Evolutionary conservation across 2,329 filamentous ascomycete species (phyloP).

Genomic region (Metarhizium anisopliae): DNA sequence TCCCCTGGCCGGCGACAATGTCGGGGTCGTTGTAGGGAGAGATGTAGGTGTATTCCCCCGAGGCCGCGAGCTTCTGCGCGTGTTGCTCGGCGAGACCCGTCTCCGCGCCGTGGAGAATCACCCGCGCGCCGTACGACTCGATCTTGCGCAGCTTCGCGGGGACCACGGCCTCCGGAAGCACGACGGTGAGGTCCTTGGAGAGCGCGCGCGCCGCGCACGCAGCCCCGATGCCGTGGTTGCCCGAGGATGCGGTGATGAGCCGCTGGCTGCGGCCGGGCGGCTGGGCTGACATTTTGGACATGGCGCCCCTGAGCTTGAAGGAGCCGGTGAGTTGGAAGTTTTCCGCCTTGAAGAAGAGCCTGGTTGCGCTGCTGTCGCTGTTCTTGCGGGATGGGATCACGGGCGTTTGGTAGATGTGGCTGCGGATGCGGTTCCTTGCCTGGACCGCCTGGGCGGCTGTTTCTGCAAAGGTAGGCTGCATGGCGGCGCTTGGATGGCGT

Average conservation of each 20-base stretch:
- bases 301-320: constrained; percentile 17
- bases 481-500: not conserved
- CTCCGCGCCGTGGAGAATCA: constrained; percentile 14
- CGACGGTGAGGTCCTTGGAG: constrained; percentile 9
- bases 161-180: constrained; percentile 12
- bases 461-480: not conserved
- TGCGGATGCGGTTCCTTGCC: constrained; percentile 10
- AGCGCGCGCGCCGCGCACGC: constrained; percentile 10
- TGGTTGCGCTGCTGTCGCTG: constrained; percentile 1
- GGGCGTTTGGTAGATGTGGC: constrained; percentile 14
- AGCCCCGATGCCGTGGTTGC: constrained; percentile 15
- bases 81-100: constrained; percentile 14
- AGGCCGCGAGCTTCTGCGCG: constrained; percentile 13
- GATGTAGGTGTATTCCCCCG: constrained; percentile 13
- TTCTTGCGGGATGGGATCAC: constrained; percentile 9
- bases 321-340: constrained; percentile 18
- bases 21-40: constrained; percentile 15
- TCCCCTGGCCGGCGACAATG: constrained; percentile 12
- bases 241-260: constrained; percentile 14
- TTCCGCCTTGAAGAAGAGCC: constrained; percentile 16
- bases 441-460: constrained; percentile 7
- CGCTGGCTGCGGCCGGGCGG: not conserved
- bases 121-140: constrained; percentile 10
- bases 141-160: constrained; percentile 14
- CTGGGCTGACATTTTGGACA: constrained; percentile 14